Evolutionary conservation across 805 yeast species (phyloP), one percentile per base, ranked within the genome.

Genomic region (Hanseniaspora lachancei): DNA sequence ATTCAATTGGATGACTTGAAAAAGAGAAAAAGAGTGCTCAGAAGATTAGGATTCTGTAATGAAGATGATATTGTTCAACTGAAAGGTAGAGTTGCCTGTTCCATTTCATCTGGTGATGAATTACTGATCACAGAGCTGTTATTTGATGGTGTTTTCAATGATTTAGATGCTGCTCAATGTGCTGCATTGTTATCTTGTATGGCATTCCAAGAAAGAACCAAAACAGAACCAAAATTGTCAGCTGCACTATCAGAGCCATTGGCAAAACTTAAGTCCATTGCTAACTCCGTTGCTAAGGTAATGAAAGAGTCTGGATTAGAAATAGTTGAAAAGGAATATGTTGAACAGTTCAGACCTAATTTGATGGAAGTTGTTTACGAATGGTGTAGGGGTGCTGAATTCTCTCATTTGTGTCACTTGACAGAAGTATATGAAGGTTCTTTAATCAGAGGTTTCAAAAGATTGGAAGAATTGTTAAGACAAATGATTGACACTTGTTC

Each of bases 401-500:
- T 93, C 69, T 91, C 97, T 0, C 96, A 91, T 67, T 91, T 93
- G 60, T 91, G 97, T 73, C 91, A 91, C 69, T 89, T 93, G 96
- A 93, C 98, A 0, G 98, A 93, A 66, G 97, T 93, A 46, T 93
- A 91, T 62, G 99, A 93, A 72, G 99, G 99, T 43, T 84, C 95
- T 23, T 76, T 93, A 65, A 91, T 93, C 61, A 81, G 99, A 67
- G 86, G 87, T 81, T 93, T 93, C 74, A 84, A 93, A 69, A 78
- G 98, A 66, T 74, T 93, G 55, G 98, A 93, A 69, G 99, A 93
- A 68, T 77, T 93, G 75, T 73, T 93, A 57, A 80, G 91, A 64
- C 98, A 93, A 68, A 76, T 93, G 79, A 81, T 82, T 47, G 82
- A 79, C 62, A 97, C 97, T 15, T 93, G 98, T 2, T 87, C 85